phyloP scores from a whole-genome alignment of 78 protist species.

The Guillardia theta region DNA sequence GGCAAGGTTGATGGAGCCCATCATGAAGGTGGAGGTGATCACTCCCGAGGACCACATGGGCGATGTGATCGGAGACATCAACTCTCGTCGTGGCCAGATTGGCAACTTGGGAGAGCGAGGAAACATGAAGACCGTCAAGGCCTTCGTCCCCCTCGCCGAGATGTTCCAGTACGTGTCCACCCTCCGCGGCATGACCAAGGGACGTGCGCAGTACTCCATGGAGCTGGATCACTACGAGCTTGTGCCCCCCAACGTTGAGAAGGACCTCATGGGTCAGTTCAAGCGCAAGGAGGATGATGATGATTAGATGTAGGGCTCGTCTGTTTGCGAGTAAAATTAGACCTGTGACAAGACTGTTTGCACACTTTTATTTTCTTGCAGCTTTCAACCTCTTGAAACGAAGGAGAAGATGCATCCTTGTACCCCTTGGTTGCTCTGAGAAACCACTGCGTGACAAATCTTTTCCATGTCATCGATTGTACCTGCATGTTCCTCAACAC shows the following conservation, averaged over 20 bases:
- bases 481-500: too few relatives aligned
- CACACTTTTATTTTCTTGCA: too few relatives aligned
- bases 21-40: conserved; percentile 57
- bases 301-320: not conserved
- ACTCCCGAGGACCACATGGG: conserved; percentile 56
- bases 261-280: conserved; percentile 38
- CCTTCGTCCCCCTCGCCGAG: conserved; percentile 48
- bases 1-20: conserved; percentile 52
- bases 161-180: conserved; percentile 63
- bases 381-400: too few relatives aligned
- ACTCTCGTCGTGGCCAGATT: conserved; percentile 32
- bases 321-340: too few relatives aligned
- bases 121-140: conserved; percentile 36
- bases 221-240: conserved; percentile 43
- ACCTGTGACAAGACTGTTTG: too few relatives aligned
- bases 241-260: conserved; percentile 55
- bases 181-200: conserved; percentile 52
- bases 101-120: conserved; percentile 37
- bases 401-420: too few relatives aligned
- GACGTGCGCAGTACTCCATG: conserved; percentile 54
- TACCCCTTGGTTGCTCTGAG: too few relatives aligned
- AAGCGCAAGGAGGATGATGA: conserved; percentile 32
- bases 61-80: conserved; percentile 60
- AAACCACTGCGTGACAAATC: too few relatives aligned
- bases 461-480: too few relatives aligned